phyloP scores from a whole-genome alignment of 2,329 filamentous ascomycete genomes.

The Penicillium sp. region DNA sequence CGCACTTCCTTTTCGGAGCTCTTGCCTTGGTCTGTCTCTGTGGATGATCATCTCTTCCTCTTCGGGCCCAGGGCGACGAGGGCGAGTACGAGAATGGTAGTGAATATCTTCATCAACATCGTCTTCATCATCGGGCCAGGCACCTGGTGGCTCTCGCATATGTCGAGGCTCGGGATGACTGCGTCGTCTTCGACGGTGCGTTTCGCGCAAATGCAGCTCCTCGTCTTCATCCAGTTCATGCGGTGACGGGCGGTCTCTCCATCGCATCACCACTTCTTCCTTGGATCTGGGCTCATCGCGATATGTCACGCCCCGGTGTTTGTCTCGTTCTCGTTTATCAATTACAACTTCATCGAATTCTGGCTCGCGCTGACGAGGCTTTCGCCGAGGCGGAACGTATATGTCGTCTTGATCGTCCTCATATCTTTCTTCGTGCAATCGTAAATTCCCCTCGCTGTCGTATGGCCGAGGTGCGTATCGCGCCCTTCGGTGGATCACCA shows the following conservation, averaged over 20 bases:
- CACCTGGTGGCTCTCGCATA: conserved; percentile 7
- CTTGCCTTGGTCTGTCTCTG: conserved; percentile 22
- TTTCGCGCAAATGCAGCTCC: conserved; percentile 6
- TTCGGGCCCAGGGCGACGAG: conserved; percentile 3
- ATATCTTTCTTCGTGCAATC: conserved; percentile 1
- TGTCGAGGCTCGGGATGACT: conserved; percentile 6
- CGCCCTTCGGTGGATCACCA: conserved; percentile 1
- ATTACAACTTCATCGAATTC: conserved; percentile 33
- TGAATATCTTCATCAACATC: conserved; percentile 6
- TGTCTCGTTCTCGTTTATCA: conserved; percentile 9
- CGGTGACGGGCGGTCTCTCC: conserved; percentile 14
- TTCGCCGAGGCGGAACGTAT: conserved; percentile 4
- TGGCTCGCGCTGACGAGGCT: conserved; percentile 4
- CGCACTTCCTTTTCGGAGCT: conserved; percentile 4
- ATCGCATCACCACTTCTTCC: conserved; percentile 24
- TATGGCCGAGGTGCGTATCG: conserved; percentile 2
- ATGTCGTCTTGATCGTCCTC: conserved; percentile 7
- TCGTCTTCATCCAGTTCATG: conserved; percentile 9
- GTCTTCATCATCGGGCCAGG: conserved; percentile 6
- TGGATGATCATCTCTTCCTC: conserved; percentile 36
- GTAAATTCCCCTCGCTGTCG: conserved; percentile 2
- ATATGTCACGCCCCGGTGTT: conserved; percentile 12
- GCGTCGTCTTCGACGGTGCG: conserved; percentile 5
- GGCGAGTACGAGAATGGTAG: conserved; percentile 5
- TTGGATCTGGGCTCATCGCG: conserved; percentile 7